phyloP scores from a whole-genome alignment of 148 eudicot species.

The Nyssa sinensis region DNA sequence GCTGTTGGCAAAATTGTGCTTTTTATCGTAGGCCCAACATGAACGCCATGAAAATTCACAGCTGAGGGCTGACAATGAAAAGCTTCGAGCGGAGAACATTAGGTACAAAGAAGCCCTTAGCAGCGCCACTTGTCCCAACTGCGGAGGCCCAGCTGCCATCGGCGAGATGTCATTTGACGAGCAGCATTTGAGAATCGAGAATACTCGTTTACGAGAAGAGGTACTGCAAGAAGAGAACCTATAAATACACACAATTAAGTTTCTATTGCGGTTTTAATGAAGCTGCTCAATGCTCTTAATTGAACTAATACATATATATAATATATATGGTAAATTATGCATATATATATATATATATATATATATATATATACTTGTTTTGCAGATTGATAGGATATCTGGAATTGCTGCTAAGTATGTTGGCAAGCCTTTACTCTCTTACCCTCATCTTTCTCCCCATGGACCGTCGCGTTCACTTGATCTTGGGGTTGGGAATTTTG shows the following conservation, averaged over 20 bases:
- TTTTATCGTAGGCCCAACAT: constrained; percentile 60
- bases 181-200: constrained; percentile 79
- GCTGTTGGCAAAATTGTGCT: background rate
- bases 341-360: too few species aligned
- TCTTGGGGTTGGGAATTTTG: constrained; percentile 47
- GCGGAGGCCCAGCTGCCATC: constrained; percentile 84
- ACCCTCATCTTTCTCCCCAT: constrained; percentile 41
- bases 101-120: constrained; percentile 70
- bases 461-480: constrained; percentile 62
- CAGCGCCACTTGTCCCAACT: constrained; percentile 76
- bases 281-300: background rate
- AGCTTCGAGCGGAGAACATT: constrained; percentile 74
- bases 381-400: constrained; percentile 85
- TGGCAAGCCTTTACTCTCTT: constrained; percentile 70
- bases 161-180: constrained; percentile 93
- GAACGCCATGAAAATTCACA: constrained; percentile 73
- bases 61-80: constrained; percentile 78
- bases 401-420: constrained; percentile 88
- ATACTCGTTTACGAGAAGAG: constrained; percentile 85
- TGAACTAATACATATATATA: background rate
- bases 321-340: too few species aligned
- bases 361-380: too few species aligned
- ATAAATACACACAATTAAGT: background rate
- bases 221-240: constrained; percentile 16
- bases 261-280: background rate